Evolutionary conservation across 116 monocot species (phyloP).

Genomic region (Trichopus zeylanicus): DNA sequence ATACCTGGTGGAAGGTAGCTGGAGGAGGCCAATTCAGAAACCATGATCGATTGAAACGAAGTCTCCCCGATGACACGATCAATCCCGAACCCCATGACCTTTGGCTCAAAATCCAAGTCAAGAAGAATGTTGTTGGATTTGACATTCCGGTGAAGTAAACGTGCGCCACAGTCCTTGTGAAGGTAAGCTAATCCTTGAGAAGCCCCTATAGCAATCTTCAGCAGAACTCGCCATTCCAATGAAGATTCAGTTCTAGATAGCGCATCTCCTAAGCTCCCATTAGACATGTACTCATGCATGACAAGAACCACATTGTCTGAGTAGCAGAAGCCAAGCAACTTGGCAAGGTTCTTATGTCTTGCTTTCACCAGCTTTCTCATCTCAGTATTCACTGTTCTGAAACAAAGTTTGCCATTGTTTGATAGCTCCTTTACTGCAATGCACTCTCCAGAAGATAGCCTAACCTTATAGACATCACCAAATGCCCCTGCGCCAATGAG

Average conservation of each 20-base stretch:
- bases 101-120: constrained; percentile 44
- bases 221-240: constrained; percentile 34
- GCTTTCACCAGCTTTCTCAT: constrained; percentile 44
- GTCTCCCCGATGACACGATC: constrained; percentile 50
- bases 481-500: constrained; percentile 48
- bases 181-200: constrained; percentile 55
- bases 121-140: constrained; percentile 62
- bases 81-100: constrained; percentile 38
- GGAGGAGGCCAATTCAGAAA: constrained; percentile 29
- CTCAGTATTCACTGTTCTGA: constrained; percentile 31
- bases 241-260: constrained; percentile 10
- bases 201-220: constrained; percentile 46
- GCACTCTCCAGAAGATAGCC: constrained; percentile 29
- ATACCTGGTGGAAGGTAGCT: constrained; percentile 73
- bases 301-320: constrained; percentile 33
- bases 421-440: constrained; percentile 38
- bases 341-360: constrained; percentile 50
- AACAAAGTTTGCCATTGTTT: constrained; percentile 16
- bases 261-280: constrained; percentile 54
- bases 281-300: constrained; percentile 33
- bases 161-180: constrained; percentile 41
- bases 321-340: constrained; percentile 53
- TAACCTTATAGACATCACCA: constrained; percentile 35
- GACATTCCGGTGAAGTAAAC: constrained; percentile 49
- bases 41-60: constrained; percentile 24